A percentile compares a stretch with the other conserved stretches of the same genome.
Conservation (phyloP, 2,329 filamentous ascomycete genomes). For the Leptographium galeiforme region DNA sequence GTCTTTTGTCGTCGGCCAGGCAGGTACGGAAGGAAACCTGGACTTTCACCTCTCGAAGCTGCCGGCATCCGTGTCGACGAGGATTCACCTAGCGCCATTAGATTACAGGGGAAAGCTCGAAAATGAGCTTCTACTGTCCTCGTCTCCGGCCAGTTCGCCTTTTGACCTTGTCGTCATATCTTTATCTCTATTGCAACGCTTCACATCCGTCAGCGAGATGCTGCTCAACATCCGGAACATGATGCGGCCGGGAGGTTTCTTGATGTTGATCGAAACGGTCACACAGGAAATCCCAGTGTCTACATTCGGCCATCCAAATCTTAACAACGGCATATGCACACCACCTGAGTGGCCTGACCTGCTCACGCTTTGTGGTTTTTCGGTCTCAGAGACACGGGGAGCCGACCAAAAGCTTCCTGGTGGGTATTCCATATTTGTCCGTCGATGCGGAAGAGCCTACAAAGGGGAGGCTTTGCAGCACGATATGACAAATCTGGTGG, state of each 20-base stretch:
- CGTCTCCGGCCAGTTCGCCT: background rate
- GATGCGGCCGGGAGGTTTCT: conserved; percentile 19
- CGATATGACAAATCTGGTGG: background rate
- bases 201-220: background rate
- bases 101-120: background rate
- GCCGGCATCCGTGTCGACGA: background rate
- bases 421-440: conserved; percentile 18
- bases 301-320: background rate
- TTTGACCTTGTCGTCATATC: conserved; percentile 17
- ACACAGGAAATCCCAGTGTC: background rate
- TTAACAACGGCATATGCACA: conserved; percentile 6
- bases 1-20: conserved; percentile 16
- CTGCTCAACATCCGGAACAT: conserved; percentile 10
- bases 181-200: conserved; percentile 11
- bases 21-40: conserved; percentile 11
- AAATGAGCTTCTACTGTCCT: background rate
- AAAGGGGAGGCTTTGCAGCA: conserved; percentile 8
- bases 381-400: conserved; percentile 14
- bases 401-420: conserved; percentile 19
- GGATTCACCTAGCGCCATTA: background rate
- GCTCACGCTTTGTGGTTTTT: conserved; percentile 21
- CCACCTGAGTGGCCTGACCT: conserved; percentile 21
- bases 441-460: conserved; percentile 18
- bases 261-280: conserved; percentile 17
- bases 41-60: conserved; percentile 5